phyloP scores from a whole-genome alignment of 106 monocot species.

The Alisma plantagoaquatica region DNA sequence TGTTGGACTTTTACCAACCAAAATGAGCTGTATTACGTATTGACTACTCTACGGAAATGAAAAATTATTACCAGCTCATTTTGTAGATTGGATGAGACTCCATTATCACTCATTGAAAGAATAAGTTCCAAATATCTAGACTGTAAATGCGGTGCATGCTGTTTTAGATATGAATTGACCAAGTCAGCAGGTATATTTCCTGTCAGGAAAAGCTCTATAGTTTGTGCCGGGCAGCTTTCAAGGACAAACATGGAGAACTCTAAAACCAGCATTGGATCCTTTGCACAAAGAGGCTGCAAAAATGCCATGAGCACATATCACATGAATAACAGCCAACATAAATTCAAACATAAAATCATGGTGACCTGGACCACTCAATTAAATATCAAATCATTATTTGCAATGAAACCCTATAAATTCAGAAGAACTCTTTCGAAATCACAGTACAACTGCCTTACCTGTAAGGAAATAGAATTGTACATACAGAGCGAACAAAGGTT shows the following conservation, averaged over 20 bases:
- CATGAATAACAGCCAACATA: too few species aligned
- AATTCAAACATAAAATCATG: too few species aligned
- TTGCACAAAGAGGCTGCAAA: constrained; percentile 85
- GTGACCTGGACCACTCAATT: too few species aligned
- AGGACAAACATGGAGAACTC: constrained; percentile 83
- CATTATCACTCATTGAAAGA: constrained; percentile 83
- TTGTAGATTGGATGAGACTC: constrained; percentile 70
- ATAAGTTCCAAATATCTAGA: constrained; percentile 95
- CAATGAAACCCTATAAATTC: too few species aligned
- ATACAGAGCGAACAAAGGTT: too few species aligned
- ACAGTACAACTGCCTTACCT: too few species aligned
- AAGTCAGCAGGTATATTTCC: constrained; percentile 96
- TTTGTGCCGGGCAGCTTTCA: constrained; percentile 89
- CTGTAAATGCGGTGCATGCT: constrained; percentile 91
- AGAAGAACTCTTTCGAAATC: too few species aligned
- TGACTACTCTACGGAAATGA: not conserved
- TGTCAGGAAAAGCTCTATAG: constrained; percentile 87
- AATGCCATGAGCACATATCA: too few species aligned
- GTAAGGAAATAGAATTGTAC: too few species aligned
- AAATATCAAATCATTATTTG: too few species aligned
- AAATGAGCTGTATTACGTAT: not conserved
- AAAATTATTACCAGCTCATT: constrained; percentile 64
- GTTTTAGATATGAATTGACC: constrained; percentile 96
- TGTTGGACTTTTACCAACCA: not conserved
- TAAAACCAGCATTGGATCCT: constrained; percentile 92